Conservation (phyloP, 148 eudicot genomes). For the Rhododendron vialii region DNA sequence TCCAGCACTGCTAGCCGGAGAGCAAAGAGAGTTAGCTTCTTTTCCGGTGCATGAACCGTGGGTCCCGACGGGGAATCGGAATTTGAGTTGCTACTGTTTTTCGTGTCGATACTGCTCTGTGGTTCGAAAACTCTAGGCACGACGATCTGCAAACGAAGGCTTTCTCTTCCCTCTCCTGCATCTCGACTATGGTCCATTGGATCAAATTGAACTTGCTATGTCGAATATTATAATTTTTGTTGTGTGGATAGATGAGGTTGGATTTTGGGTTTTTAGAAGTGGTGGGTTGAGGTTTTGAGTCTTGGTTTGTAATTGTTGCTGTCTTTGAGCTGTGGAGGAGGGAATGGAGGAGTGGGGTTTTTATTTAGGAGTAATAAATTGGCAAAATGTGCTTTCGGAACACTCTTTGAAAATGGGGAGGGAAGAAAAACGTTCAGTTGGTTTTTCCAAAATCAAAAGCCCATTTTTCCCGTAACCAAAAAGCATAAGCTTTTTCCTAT, state of each 20-base stretch:
- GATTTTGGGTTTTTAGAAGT: not conserved
- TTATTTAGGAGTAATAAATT: not conserved
- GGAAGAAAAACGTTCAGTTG: conserved; percentile 1
- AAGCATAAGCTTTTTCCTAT: not conserved
- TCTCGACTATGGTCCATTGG: conserved; percentile 22
- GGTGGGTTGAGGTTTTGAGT: not conserved
- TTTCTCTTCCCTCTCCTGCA: conserved; percentile 16
- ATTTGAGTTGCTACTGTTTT: conserved; percentile 25
- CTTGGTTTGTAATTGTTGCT: not conserved
- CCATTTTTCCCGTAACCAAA: not conserved
- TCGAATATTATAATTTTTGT: not conserved
- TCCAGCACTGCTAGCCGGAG: conserved; percentile 77
- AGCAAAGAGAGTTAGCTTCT: conserved; percentile 71
- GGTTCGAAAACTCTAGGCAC: conserved; percentile 38
- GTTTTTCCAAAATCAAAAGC: not conserved
- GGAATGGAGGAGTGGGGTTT: not conserved
- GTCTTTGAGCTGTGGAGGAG: not conserved
- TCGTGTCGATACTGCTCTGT: conserved; percentile 26
- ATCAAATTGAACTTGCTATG: not conserved
- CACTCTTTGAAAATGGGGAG: conserved; percentile 29
- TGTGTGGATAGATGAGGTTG: not conserved
- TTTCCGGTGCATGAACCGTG: conserved; percentile 51
- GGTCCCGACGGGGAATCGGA: conserved; percentile 4
- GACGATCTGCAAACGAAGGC: conserved; percentile 36
- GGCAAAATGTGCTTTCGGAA: conserved; percentile 23